phyloP scores from a whole-genome alignment of 139 green algal genomes.

The Tetradesmus obliquus region DNA sequence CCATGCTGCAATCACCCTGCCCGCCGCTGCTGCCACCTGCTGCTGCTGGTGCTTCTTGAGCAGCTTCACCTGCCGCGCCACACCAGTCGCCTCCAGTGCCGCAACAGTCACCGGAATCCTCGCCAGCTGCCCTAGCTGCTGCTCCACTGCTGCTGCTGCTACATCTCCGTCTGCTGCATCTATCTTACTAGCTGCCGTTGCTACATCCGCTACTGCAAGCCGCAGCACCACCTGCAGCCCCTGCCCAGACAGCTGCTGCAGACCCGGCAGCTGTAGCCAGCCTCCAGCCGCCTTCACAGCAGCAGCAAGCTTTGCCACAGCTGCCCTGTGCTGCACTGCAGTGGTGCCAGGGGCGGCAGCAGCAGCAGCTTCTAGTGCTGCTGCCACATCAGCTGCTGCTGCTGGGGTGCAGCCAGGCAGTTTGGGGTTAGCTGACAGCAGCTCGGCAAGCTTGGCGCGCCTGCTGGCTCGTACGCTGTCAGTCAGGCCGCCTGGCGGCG shows the following conservation, averaged over 20 bases:
- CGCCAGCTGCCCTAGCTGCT: background rate
- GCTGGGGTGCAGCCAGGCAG: background rate
- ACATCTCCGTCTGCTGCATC: background rate
- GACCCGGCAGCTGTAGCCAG: slow-evolving; percentile 23
- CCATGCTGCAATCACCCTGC: background rate
- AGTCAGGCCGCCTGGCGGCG: background rate
- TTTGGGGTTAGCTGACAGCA: background rate
- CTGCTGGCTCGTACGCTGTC: background rate
- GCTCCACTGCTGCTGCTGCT: background rate
- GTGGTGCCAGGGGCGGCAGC: background rate
- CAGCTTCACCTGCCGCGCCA: background rate
- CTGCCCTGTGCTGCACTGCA: slow-evolving; percentile 19
- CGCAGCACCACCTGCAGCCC: background rate
- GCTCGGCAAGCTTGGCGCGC: slow-evolving; percentile 2
- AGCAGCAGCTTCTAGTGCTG: background rate
- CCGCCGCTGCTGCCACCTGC: slow-evolving; percentile 19
- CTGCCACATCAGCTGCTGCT: background rate
- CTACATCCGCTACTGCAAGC: background rate
- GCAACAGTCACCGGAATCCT: slow-evolving; percentile 18
- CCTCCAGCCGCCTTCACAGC: background rate
- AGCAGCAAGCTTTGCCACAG: background rate
- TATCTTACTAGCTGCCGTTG: background rate
- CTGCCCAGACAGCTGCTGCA: background rate
- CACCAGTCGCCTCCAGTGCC: slow-evolving; percentile 9
- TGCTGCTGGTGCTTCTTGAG: slow-evolving; percentile 14